These are phyloP conservation scores for Didymellaceae sp. DNA, from an alignment of 2,329 filamentous ascomycete species.

Conservation along the genomic window DNA sequence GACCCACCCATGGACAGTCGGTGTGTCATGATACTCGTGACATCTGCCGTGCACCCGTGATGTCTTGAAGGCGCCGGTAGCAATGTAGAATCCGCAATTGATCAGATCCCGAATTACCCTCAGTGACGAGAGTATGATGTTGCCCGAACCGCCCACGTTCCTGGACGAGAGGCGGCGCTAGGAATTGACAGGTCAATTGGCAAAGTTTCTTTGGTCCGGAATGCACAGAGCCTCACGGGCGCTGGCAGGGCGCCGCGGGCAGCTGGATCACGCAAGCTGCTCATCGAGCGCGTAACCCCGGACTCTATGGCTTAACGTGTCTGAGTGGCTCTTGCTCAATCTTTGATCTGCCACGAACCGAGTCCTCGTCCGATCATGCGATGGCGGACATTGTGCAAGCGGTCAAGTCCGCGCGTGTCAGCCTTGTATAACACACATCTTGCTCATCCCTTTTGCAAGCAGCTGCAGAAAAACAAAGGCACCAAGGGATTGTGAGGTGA, in stretches of 20 bases:
- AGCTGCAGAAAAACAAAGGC: conserved; percentile 6
- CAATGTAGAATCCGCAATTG: no score
- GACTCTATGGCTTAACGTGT: conserved; percentile 7
- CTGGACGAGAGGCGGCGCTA: conserved; percentile 28
- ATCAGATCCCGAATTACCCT: no score
- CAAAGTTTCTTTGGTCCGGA: conserved; percentile 26
- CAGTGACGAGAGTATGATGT: no score
- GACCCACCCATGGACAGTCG: conserved; percentile 12
- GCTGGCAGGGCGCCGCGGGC: no score
- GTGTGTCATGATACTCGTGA: neutral
- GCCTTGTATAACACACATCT: conserved; percentile 12
- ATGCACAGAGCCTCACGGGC: conserved; percentile 28
- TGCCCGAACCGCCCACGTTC: conserved; percentile 6
- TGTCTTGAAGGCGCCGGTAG: conserved; percentile 4
- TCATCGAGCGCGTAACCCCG: conserved; percentile 16
- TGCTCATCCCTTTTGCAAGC: conserved; percentile 4
- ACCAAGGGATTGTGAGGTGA: neutral
- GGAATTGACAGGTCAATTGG: conserved; percentile 15
- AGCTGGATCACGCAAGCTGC: conserved; percentile 20
- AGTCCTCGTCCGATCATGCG: conserved; percentile 21
- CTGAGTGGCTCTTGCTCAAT: conserved; percentile 19
- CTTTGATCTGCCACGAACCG: conserved; percentile 11
- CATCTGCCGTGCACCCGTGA: conserved; percentile 1
- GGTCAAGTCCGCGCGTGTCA: conserved; percentile 12
- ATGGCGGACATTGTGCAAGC: conserved; percentile 14